A percentile compares a stretch with the other conserved stretches of the same genome.
These are phyloP conservation scores for Pedinophyceae sp. DNA, from an alignment of 139 green algal genomes.

Conservation along the genomic window DNA sequence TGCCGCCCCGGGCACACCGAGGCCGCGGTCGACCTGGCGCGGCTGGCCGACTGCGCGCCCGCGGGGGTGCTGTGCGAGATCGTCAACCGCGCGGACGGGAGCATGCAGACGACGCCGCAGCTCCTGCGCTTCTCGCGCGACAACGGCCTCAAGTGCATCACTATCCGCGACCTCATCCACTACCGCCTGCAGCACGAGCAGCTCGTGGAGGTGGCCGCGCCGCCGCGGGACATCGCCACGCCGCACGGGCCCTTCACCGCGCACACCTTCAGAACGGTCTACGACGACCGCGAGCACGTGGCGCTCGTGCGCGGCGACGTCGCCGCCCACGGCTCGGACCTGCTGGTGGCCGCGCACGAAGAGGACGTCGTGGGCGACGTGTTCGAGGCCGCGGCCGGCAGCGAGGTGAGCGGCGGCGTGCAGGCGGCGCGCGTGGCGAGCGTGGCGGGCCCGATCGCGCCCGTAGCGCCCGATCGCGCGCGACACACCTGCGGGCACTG, in stretches of 20 bases:
- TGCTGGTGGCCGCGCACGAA: conserved; percentile 20
- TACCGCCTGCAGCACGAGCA: neutral
- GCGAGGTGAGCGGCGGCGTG: conserved; percentile 26
- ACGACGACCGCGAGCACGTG: conserved; percentile 41
- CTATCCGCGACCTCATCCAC: conserved; percentile 33
- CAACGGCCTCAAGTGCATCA: conserved; percentile 72
- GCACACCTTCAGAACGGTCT: conserved; percentile 25
- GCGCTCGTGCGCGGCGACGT: conserved; percentile 34
- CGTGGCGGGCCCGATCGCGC: conserved; percentile 1
- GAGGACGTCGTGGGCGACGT: conserved; percentile 27
- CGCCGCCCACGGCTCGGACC: neutral
- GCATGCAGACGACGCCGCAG: conserved; percentile 67
- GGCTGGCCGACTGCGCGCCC: conserved; percentile 67
- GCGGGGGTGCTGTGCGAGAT: conserved; percentile 91
- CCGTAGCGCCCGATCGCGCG: no score
- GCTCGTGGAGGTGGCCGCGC: neutral
- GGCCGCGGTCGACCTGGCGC: conserved; percentile 77
- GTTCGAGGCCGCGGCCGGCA: conserved; percentile 16
- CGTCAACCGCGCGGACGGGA: conserved; percentile 54
- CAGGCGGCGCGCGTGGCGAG: conserved; percentile 19
- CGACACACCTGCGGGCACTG: conserved; percentile 8
- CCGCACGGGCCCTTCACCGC: conserved; percentile 25
- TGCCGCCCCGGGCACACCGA: conserved; percentile 81
- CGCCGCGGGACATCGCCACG: conserved; percentile 6
- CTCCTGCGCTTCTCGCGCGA: conserved; percentile 61